Evolutionary conservation across 192 early-diverging fungal species (phyloP), one percentile per base, ranked within the genome.

Genomic region (Chytriomyces sp.): DNA sequence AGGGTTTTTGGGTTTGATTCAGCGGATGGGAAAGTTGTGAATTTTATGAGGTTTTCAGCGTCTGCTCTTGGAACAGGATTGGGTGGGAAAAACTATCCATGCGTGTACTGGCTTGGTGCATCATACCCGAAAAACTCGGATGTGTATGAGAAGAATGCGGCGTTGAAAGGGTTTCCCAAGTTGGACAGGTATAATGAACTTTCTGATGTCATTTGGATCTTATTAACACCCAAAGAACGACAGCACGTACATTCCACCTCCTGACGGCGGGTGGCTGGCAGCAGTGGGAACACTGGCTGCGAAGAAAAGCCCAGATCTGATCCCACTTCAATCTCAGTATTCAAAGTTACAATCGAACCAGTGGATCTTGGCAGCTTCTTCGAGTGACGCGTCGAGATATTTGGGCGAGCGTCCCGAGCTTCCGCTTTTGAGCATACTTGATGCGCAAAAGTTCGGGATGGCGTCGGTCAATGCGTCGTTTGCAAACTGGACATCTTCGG

Each of bases 41-140:
- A 75, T 43, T 65, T 66, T 35, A 20, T 49, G 63, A 48, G 35
- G 48, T 28, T 50, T 10, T 24, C 49, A 20, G 43, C 20, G 2
- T 62, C 9, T 13, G 23, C 23, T 2, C 3, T 18, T n/a, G 44
- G 44, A 48, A 46, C 66, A 8, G 23, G 46, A 50, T 66, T 62
- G 20, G 24, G 11, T 24, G 49, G 16, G 61, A 23, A 61, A 26
- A 65, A 23, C 50, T 57, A 75, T 47, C 77, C 77, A 20, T 81
- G 86, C 61, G 80, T 83, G 5, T 69, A 73, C 65, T 87, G 86
- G 86, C 84, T 84, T 63, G 83, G 82, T 2, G 72, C 82, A 61
- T 67, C 75, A 1, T 87, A 83, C 62, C 82, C 82, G 6, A 7
- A 16, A 9, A 63, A 45, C 45, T 69, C 66, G 43, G 28, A 5